phyloP scores from a whole-genome alignment of 495 filamentous ascomycete genomes.

The Penicillium verhagenii region DNA sequence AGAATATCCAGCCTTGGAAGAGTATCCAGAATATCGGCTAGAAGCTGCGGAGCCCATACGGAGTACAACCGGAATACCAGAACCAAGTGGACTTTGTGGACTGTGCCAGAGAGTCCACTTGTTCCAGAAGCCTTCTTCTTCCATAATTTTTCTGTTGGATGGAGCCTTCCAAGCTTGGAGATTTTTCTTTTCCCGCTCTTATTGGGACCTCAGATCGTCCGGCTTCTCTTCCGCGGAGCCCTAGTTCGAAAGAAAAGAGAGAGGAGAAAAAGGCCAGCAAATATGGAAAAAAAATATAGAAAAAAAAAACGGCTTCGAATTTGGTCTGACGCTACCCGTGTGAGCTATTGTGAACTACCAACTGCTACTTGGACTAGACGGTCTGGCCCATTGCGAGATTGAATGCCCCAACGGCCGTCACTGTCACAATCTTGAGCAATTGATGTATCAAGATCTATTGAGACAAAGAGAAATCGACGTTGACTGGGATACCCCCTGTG shows the following conservation, averaged over 20 bases:
- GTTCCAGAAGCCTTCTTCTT: constrained; percentile 30
- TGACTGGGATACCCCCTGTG: constrained; percentile 2
- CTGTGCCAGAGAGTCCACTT: constrained; percentile 4
- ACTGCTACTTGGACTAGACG: too few relatives aligned
- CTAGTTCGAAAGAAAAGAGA: constrained; percentile 6
- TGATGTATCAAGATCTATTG: constrained; percentile 18
- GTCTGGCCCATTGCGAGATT: neutral
- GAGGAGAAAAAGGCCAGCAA: neutral
- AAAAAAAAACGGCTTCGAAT: too few relatives aligned
- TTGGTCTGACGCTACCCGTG: neutral
- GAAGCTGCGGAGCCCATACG: constrained; percentile 18
- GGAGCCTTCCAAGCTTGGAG: too few relatives aligned
- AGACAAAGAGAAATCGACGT: constrained; percentile 7
- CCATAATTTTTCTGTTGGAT: too few relatives aligned
- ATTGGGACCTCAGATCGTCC: constrained; percentile 20
- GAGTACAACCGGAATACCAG: constrained; percentile 11
- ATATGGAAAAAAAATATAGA: too few relatives aligned
- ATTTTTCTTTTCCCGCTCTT: neutral
- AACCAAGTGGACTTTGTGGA: too few relatives aligned
- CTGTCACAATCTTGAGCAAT: constrained; percentile 9
- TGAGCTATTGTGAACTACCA: neutral
- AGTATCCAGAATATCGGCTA: constrained; percentile 26
- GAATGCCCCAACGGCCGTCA: constrained; percentile 9
- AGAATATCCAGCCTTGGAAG: too few relatives aligned
- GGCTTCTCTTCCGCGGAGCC: constrained; percentile 28